Evolutionary conservation across 2,329 filamentous ascomycete genomes (phyloP), one percentile per base, ranked within the genome.

Genomic region (Gremmenia infestans): DNA sequence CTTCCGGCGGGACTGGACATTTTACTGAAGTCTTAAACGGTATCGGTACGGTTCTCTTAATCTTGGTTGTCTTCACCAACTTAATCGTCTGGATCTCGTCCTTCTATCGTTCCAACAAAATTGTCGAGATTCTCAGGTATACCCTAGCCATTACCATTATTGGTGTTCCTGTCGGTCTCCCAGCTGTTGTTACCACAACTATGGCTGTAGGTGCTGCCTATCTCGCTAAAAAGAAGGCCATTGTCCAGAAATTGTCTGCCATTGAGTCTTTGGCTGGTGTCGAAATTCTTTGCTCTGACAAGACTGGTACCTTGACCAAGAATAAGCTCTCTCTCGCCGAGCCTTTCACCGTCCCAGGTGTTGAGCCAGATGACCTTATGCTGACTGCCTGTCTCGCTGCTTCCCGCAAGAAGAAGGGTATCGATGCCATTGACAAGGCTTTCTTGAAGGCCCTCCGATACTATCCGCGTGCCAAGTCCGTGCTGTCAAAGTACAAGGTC

Each of bases 181-280:
- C 91, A 58, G 91, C 89, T 66, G 91, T 96, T 76, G 90, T 95
- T 59, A 96, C 91, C 67, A 96, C 91, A 66, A 96, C 91, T 71
- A 94, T 96, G 90, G 91, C 91, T 72, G 91, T 96, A 72, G 91
- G 91, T 77, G 91, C 91, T 63, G 88, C 90, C 61, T 94, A 94
- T 74, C 83, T 96, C 57, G 91, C 91, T 68, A 92, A 91, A 81
- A 92, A 93, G 81, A 85, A 92, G 78, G 91, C 91, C 53, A 95
- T 96, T 64, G 91, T 96, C 63, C 91, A 95, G 78, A 95, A 93
- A 79, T 85, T 96, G 52, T 91, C 87, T 36, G 91, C 91, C 63
- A 96, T 96, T 60, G 91, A 96, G 79, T 95, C 91, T 25, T 81
- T 96, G 62, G 91, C 91, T 70, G 91, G 91, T 79, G 91, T 95